Base-by-base conservation (phyloP, 164 flowering plant species). In the Dillenia suffruticosa region DNA sequence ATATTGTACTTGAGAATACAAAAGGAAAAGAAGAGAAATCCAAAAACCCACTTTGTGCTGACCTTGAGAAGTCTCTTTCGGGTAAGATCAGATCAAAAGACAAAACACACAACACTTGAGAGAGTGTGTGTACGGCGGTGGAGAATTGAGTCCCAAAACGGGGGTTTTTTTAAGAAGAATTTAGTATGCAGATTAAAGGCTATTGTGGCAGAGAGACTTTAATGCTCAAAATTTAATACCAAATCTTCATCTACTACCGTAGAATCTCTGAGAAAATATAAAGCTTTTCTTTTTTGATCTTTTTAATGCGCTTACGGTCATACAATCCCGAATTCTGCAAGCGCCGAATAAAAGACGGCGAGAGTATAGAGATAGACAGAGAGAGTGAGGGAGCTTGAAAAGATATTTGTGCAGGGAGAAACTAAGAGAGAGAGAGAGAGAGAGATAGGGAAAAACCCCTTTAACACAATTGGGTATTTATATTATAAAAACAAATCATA, bases 61-160 rank as follows among this genome's bases (percentile, higher is more conserved):
- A 26, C 60, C 57, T 65, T 54, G 75, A 65, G 60, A 47, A 11
- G 78, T 77, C 78, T 46, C 67, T 77, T 66, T 71, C 74, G 17
- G 9, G 43, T 26, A 48, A 32, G 40, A 32, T 6, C 40, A 32
- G 40, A 32, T 32, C 40, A 32, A 5, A 32, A 32, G 40, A 32
- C 40, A 32, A 32, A 32, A 32, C 40, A 32, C 40, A 26, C 40
- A 24, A 46, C 50, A 59, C 43, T 15, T 44, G 47, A 46, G 57
- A 22, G 56, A 12, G 19, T 11, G 11, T 48, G 44, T 19, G 56
- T 1, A 14, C 50, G 46, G 52, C 43, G 44, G 13, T 19, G 45
- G 61, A 40, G 19, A 50, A 57, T 43, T 56, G 61, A 15, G 49
- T 43, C 9, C 26, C 43, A 56, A 43, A n/a, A 13, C 32, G 54